phyloP scores from a whole-genome alignment of 139 green algal species.

The Eudorina sp. region DNA sequence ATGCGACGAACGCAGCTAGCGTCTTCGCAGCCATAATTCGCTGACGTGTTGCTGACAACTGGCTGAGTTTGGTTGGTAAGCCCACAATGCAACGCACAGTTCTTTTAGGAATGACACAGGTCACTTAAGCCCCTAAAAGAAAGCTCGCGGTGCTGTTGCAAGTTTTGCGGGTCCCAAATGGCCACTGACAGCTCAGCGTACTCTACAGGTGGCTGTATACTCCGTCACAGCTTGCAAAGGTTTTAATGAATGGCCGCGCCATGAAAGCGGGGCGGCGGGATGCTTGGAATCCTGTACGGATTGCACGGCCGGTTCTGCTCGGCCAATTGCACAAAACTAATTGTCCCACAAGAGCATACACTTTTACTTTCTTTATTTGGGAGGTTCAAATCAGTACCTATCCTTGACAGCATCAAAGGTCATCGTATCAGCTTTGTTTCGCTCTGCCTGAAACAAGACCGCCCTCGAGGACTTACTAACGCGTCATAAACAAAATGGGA shows the following conservation, averaged over 20 bases:
- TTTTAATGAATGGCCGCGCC: not conserved
- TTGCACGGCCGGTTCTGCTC: not conserved
- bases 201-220: not conserved
- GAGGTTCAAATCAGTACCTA: not conserved
- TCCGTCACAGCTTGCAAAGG: not conserved
- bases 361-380: not conserved
- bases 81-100: too few relatives aligned
- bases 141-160: too few relatives aligned
- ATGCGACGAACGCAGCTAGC: not conserved
- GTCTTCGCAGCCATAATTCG: too few relatives aligned
- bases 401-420: not conserved
- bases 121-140: too few relatives aligned
- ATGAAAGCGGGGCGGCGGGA: not conserved
- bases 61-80: too few relatives aligned
- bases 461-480: not conserved
- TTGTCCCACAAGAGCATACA: not conserved
- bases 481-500: conserved; percentile 10
- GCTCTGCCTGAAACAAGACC: too few relatives aligned
- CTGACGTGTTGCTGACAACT: too few relatives aligned
- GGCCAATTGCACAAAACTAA: not conserved
- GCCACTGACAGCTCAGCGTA: too few relatives aligned
- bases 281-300: not conserved
- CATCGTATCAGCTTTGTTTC: not conserved
- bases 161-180: too few relatives aligned
- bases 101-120: too few relatives aligned